Conservation (phyloP, 192 early-diverging fungal genomes). For the Allomyces macrogynus region DNA sequence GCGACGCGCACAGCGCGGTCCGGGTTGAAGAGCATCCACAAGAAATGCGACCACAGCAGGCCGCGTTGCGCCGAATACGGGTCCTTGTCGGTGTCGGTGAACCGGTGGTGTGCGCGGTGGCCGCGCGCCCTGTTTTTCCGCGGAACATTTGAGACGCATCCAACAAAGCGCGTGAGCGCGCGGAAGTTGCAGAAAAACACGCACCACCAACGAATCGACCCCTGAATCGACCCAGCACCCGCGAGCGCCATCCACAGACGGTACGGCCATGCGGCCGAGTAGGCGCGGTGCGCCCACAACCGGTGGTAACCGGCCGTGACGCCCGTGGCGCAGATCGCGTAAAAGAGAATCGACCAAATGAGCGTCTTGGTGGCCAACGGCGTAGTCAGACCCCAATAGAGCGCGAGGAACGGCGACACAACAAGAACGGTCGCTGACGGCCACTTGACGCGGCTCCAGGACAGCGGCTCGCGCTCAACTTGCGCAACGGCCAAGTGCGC, state of each 20-base stretch:
- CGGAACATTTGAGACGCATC: no score
- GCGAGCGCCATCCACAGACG: constrained; percentile 40
- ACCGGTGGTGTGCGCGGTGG: constrained; percentile 74
- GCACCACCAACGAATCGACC: constrained; percentile 71
- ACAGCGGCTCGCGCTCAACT: no score
- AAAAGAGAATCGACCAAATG: constrained; percentile 47
- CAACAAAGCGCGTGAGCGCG: no score
- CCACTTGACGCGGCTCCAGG: no score
- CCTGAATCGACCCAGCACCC: constrained; percentile 54
- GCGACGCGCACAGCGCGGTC: background rate
- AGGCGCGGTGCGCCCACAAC: constrained; percentile 60
- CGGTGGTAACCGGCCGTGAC: constrained; percentile 82
- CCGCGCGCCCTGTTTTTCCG: constrained; percentile 18
- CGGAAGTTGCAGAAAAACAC: no score
- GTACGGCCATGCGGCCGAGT: constrained; percentile 38
- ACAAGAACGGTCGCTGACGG: no score
- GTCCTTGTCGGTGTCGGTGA: constrained; percentile 65
- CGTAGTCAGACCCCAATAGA: constrained; percentile 60
- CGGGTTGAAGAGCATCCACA: constrained; percentile 42
- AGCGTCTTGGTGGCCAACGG: constrained; percentile 44
- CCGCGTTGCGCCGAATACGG: constrained; percentile 64
- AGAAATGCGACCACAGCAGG: constrained; percentile 60
- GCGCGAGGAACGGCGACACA: constrained; percentile 45
- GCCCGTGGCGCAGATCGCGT: constrained; percentile 61
- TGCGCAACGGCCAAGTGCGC: no score